A percentile compares a stretch with the other conserved stretches of the same genome.
phyloP scores from a whole-genome alignment of 371 early-diverging fungal genomes.

The Batkoa obscura region DNA sequence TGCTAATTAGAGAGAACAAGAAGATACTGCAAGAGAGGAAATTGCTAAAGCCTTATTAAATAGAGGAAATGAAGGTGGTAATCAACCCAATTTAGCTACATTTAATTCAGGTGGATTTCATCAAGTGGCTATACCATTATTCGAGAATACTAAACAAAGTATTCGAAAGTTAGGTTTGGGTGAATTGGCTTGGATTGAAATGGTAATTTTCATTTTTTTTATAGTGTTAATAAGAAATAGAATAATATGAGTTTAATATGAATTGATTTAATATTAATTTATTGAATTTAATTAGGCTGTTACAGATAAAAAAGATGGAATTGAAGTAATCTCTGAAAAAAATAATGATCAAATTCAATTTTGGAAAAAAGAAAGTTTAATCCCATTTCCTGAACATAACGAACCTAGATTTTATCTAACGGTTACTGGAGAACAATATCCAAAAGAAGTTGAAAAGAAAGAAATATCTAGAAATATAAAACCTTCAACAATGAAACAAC shows the following conservation, averaged over 20 bases:
- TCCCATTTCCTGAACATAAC: not conserved
- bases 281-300: not conserved
- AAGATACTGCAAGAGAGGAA: not conserved
- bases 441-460: too few relatives aligned
- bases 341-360: not conserved
- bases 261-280: not conserved
- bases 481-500: too few relatives aligned
- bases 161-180: not conserved
- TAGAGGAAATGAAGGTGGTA: not conserved
- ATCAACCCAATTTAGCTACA: not conserved
- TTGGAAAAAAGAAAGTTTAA: not conserved
- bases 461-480: too few relatives aligned
- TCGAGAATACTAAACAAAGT: not conserved
- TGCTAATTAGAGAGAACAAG: too few relatives aligned
- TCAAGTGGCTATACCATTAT: not conserved
- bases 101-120: not conserved
- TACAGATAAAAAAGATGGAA: not conserved
- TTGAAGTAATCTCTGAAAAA: not conserved
- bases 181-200: not conserved
- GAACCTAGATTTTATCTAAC: not conserved
- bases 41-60: not conserved
- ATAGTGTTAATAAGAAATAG: too few relatives aligned
- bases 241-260: too few relatives aligned
- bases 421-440: not conserved
- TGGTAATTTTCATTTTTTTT: too few relatives aligned